Percentiles rank a stretch among this genome's conserved stretches.
Conservation (phyloP, 371 early-diverging fungal genomes). For the Zychaea mexicana region DNA sequence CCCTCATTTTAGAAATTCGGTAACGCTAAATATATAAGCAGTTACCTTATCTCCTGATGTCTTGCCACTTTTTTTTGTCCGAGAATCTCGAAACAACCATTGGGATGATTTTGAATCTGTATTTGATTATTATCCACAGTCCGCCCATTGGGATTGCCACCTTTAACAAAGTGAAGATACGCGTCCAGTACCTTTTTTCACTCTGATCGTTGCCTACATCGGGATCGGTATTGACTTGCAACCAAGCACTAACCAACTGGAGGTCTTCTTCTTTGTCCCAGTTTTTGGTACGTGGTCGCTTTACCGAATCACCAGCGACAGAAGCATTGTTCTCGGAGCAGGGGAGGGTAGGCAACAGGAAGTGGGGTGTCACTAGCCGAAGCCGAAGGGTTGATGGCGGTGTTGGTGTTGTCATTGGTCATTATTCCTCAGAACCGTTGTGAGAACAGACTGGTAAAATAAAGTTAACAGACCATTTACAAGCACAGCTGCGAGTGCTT, state of each 20-base stretch:
- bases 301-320: too few species aligned
- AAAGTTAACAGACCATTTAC: too few species aligned
- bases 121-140: background rate
- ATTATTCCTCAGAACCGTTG: too few species aligned
- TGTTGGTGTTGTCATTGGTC: too few species aligned
- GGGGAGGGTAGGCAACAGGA: too few species aligned
- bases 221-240: background rate
- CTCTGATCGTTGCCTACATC: background rate
- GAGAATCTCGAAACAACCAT: background rate
- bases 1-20: too few species aligned
- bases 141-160: background rate
- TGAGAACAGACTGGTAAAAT: too few species aligned
- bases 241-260: background rate
- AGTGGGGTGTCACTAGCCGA: too few species aligned
- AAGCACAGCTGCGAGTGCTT: too few species aligned
- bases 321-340: too few species aligned
- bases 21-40: background rate
- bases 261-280: background rate
- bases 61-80: background rate
- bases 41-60: background rate
- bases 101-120: background rate
- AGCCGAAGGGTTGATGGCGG: too few species aligned
- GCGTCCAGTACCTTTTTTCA: background rate
- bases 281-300: background rate
- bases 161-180: background rate